Evolutionary conservation across 148 eudicot genomes (phyloP).

Genomic region (Camellia sinensis): DNA sequence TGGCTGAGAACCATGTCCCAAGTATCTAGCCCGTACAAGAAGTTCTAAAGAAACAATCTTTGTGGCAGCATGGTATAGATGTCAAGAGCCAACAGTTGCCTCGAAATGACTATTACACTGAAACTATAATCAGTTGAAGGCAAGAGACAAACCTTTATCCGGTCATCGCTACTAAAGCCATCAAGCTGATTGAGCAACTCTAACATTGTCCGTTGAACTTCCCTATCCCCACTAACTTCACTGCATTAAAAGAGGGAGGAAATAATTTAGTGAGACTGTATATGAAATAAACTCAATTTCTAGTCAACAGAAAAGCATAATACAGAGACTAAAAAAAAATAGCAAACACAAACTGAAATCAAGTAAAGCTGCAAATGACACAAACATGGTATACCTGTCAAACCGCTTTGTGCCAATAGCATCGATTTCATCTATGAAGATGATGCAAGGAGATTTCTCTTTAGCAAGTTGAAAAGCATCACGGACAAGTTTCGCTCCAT

Average conservation of each 20-base stretch:
- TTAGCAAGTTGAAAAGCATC: constrained; percentile 98
- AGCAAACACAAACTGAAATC: not conserved
- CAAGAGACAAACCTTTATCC: constrained; percentile 64
- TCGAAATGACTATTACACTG: not conserved
- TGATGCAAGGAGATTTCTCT: constrained; percentile 94
- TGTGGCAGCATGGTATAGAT: not conserved
- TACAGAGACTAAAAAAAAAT: not conserved
- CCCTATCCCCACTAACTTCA: constrained; percentile 98
- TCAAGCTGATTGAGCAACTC: constrained; percentile 95
- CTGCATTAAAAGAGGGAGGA: constrained; percentile 40
- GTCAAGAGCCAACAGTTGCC: constrained; percentile 11
- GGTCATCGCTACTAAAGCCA: constrained; percentile 95
- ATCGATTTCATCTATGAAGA: constrained; percentile 97
- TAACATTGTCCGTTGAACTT: constrained; percentile 94
- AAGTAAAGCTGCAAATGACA: not conserved
- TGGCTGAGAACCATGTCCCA: not conserved
- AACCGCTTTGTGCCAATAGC: constrained; percentile 98
- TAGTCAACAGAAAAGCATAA: not conserved
- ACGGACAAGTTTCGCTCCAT: constrained; percentile 97
- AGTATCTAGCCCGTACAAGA: not conserved
- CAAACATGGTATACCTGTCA: constrained; percentile 53
- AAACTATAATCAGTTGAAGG: constrained; percentile 9
- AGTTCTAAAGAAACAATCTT: not conserved
- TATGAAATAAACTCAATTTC: not conserved
- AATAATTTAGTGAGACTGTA: not conserved